A percentile compares a stretch with the other conserved stretches of the same genome.
Evolutionary conservation across 164 flowering plant species (phyloP).

Genomic region (Vitis rupestris): DNA sequence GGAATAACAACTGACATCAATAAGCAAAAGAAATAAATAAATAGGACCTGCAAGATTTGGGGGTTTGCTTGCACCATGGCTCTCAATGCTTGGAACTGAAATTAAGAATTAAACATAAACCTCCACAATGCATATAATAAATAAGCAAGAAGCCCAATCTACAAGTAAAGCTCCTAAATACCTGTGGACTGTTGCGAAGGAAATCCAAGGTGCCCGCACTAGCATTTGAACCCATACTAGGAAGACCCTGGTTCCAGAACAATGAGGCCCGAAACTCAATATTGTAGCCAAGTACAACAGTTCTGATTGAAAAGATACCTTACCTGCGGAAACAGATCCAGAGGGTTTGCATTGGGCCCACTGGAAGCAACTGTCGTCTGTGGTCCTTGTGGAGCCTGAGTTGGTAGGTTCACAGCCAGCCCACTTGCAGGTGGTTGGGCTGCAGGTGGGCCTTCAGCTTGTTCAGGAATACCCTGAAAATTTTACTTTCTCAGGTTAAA

Average conservation of each 20-base stretch:
- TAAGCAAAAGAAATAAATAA: not conserved
- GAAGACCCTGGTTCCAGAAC: conserved; percentile 52
- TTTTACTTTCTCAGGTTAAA: no score
- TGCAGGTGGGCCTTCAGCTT: conserved; percentile 58
- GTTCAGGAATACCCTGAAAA: conserved; percentile 71
- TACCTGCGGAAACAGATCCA: conserved; percentile 84
- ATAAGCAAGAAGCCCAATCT: not conserved
- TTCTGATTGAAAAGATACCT: not conserved
- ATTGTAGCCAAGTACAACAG: not conserved
- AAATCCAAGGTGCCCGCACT: conserved; percentile 64
- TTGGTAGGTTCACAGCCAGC: conserved; percentile 39
- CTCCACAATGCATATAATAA: not conserved
- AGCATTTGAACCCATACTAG: conserved; percentile 48
- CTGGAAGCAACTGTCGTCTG: conserved; percentile 33
- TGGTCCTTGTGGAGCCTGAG: conserved; percentile 39
- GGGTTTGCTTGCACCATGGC: conserved; percentile 78
- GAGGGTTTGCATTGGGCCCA: conserved; percentile 78
- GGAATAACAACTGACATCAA: not conserved
- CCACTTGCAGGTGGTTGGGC: conserved; percentile 37
- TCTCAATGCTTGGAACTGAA: conserved; percentile 69
- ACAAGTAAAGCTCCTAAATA: conserved; percentile 10
- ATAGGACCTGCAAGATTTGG: conserved; percentile 59
- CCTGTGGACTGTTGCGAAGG: conserved; percentile 77
- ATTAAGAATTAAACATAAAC: not conserved
- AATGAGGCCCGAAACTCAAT: conserved; percentile 1